These are phyloP conservation scores for Neopestalotiopsis rosae DNA, from an alignment of 2,329 filamentous ascomycete genomes.

Conservation along the genomic window DNA sequence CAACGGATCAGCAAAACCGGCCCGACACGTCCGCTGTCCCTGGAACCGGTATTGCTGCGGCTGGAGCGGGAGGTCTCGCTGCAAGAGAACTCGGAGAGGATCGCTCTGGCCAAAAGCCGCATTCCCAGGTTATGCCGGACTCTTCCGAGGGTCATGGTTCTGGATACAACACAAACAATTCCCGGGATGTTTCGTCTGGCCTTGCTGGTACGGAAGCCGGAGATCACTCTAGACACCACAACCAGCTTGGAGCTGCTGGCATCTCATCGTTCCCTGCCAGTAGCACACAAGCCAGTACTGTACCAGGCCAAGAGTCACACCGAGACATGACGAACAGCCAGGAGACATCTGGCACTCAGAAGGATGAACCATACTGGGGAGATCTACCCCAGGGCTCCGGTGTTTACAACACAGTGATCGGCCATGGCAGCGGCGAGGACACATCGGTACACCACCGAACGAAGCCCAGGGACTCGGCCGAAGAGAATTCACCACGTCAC, in stretches of 20 bases:
- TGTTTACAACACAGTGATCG: conserved; percentile 31
- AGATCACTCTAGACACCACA: neutral
- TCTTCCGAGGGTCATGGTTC: neutral
- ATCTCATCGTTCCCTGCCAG: neutral
- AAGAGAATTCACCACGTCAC: neutral
- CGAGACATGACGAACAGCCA: conserved; percentile 10
- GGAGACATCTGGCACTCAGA: conserved; percentile 21
- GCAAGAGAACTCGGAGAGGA: neutral
- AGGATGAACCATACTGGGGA: conserved; percentile 34
- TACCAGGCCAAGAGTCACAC: neutral
- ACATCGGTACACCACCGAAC: conserved; percentile 15
- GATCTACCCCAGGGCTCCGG: conserved; percentile 31
- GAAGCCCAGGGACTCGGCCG: conserved; percentile 1
- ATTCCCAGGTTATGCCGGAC: neutral
- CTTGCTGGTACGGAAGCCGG: neutral
- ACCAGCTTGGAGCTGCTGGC: neutral
- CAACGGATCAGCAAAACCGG: neutral
- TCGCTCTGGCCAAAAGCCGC: conserved; percentile 3
- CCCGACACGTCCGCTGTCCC: conserved; percentile 1
- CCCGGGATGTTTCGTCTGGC: neutral
- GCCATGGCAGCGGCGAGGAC: conserved; percentile 27
- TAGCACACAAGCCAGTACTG: neutral
- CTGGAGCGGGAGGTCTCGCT: neutral
- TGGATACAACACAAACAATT: neutral
- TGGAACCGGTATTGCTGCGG: neutral